These are phyloP conservation scores for Aspergillus pseudoviridinutans DNA, from an alignment of 2,329 filamentous ascomycete genomes.

Conservation along the genomic window DNA sequence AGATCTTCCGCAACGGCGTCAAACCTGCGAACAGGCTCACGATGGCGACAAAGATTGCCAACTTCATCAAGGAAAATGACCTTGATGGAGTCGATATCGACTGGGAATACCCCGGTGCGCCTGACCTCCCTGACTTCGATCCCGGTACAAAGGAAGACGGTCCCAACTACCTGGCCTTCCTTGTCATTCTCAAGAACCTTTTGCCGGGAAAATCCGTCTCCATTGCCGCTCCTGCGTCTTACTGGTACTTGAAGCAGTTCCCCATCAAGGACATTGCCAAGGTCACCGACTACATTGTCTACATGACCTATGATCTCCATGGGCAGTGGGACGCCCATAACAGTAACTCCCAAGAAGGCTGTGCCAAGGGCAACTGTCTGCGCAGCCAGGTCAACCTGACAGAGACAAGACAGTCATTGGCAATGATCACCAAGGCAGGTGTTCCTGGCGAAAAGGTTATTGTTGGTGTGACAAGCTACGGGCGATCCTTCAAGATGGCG, in stretches of 20 bases:
- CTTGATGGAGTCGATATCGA: slow-evolving; percentile 24
- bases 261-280: slow-evolving; percentile 25
- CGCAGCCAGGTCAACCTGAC: slow-evolving; percentile 41
- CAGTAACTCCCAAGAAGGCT: slow-evolving; percentile 14
- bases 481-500: slow-evolving; percentile 34
- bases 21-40: slow-evolving; percentile 33
- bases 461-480: slow-evolving; percentile 35
- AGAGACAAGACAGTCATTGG: slow-evolving; percentile 29
- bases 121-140: slow-evolving; percentile 35
- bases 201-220: slow-evolving; percentile 16
- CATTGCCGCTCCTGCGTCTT: slow-evolving; percentile 26
- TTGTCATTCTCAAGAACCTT: slow-evolving; percentile 22
- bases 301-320: slow-evolving; percentile 40
- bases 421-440: slow-evolving; percentile 38
- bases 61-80: slow-evolving; percentile 39
- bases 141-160: slow-evolving; percentile 25
- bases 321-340: slow-evolving; percentile 16
- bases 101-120: slow-evolving; percentile 32
- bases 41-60: slow-evolving; percentile 33
- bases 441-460: slow-evolving; percentile 30
- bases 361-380: slow-evolving; percentile 29
- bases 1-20: slow-evolving; percentile 34
- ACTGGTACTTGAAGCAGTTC: slow-evolving; percentile 30
- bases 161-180: slow-evolving; percentile 33
- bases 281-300: slow-evolving; percentile 31